Evolutionary conservation across 371 early-diverging fungal genomes (phyloP).

Genomic region (Circinella minor): DNA sequence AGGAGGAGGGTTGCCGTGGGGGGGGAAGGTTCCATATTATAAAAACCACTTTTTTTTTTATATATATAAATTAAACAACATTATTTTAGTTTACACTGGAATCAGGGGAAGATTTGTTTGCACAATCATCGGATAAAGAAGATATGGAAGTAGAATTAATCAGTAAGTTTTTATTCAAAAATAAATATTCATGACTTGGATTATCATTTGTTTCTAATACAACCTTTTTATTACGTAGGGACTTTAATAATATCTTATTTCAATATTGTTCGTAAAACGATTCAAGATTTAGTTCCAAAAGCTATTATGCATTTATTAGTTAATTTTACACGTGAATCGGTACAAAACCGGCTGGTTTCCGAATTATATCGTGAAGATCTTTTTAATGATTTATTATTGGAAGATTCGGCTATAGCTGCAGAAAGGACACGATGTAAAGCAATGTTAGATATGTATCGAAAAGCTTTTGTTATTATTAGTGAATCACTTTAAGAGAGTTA

Average conservation of each 20-base stretch:
- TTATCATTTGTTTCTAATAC: not conserved
- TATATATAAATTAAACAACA: not conserved
- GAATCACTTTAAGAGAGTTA: constrained; percentile 58
- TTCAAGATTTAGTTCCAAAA: constrained; percentile 92
- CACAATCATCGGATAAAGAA: constrained; percentile 65
- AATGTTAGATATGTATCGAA: constrained; percentile 80
- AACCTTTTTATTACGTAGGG: constrained; percentile 35
- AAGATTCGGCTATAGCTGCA: constrained; percentile 75
- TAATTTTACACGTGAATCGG: constrained; percentile 73
- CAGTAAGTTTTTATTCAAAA: constrained; percentile 55
- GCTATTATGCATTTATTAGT: constrained; percentile 90
- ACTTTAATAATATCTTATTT: constrained; percentile 85
- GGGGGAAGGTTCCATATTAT: too few species aligned
- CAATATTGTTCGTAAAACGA: constrained; percentile 80
- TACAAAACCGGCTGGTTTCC: constrained; percentile 85
- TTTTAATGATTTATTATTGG: constrained; percentile 75
- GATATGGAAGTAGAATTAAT: constrained; percentile 85
- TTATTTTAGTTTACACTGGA: constrained; percentile 12
- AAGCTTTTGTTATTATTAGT: constrained; percentile 78
- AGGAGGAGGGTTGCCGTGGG: too few species aligned
- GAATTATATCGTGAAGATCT: constrained; percentile 81
- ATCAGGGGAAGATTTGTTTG: constrained; percentile 5
- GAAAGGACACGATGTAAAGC: constrained; percentile 80
- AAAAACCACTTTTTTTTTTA: too few species aligned
- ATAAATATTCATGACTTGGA: too few species aligned